Evolutionary conservation across 805 yeast species (phyloP).

Genomic region (Saturnispora gosingensis): DNA sequence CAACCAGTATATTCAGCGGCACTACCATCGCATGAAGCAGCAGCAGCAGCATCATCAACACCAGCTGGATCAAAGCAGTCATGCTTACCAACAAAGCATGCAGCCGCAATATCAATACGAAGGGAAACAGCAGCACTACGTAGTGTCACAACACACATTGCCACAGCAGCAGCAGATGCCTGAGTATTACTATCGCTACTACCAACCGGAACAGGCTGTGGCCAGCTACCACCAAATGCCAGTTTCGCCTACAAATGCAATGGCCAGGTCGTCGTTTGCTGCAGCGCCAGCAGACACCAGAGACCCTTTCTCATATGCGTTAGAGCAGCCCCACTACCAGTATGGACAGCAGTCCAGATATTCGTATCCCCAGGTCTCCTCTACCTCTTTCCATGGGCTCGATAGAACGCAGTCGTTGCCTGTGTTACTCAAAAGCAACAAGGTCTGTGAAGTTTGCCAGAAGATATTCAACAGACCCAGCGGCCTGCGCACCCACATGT

Average conservation of each 20-base stretch:
- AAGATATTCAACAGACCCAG: slow-evolving; percentile 50
- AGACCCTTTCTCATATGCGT: neutral
- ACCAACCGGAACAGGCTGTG: neutral
- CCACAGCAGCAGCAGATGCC: neutral
- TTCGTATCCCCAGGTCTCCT: neutral
- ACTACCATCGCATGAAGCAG: neutral
- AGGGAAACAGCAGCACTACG: neutral
- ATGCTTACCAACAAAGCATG: neutral
- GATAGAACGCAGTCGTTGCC: neutral
- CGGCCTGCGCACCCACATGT: slow-evolving; percentile 67
- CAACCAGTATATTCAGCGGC: neutral
- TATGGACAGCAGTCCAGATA: neutral
- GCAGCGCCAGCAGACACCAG: neutral
- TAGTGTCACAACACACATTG: neutral
- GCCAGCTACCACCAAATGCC: neutral
- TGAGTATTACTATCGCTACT: neutral
- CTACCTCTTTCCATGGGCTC: neutral
- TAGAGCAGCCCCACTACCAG: neutral
- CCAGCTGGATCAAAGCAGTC: neutral
- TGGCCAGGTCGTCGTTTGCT: neutral
- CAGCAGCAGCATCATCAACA: neutral
- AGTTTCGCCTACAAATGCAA: neutral
- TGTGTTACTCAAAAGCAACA: neutral
- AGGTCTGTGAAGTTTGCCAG: neutral
- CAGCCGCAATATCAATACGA: neutral